Conservation (phyloP, 441 rosid genomes). For the Metrosideros polymorpha region DNA sequence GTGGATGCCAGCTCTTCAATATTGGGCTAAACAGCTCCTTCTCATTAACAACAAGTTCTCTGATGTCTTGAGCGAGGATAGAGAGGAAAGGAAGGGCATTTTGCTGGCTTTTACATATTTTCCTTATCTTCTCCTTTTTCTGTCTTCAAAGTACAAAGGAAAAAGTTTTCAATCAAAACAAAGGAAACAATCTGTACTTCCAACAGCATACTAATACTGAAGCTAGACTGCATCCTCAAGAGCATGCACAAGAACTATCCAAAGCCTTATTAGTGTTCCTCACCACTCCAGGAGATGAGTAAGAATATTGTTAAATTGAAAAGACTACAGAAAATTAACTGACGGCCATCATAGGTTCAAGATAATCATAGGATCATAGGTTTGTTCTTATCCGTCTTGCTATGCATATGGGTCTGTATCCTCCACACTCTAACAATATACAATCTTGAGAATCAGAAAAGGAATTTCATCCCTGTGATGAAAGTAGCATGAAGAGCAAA, state of each 20-base stretch:
- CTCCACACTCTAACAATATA: not conserved
- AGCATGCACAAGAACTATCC: not conserved
- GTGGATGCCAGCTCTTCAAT: constrained; percentile 65
- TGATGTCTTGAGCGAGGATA: constrained; percentile 51
- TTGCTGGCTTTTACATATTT: constrained; percentile 22
- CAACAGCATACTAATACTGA: not conserved
- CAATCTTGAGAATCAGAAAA: not conserved
- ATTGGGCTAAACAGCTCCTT: constrained; percentile 60
- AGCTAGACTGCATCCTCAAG: not conserved
- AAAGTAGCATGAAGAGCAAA: not conserved
- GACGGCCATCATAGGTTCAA: not conserved
- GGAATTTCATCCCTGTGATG: not conserved
- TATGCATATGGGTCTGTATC: not conserved
- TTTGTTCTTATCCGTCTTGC: not conserved
- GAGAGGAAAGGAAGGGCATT: constrained; percentile 47
- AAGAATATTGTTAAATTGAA: not conserved
- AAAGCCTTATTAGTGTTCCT: not conserved
- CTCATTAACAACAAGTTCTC: constrained; percentile 51
- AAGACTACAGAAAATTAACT: not conserved
- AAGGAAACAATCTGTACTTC: not conserved
- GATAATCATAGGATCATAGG: not conserved
- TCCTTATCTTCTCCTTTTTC: constrained; percentile 47
- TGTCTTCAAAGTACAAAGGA: constrained; percentile 18
- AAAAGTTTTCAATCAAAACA: not conserved
- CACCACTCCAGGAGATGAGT: not conserved